Evolutionary conservation across 2,329 filamentous ascomycete genomes (phyloP), one percentile per base, ranked within the genome.

Genomic region (Aspergillus candidus): DNA sequence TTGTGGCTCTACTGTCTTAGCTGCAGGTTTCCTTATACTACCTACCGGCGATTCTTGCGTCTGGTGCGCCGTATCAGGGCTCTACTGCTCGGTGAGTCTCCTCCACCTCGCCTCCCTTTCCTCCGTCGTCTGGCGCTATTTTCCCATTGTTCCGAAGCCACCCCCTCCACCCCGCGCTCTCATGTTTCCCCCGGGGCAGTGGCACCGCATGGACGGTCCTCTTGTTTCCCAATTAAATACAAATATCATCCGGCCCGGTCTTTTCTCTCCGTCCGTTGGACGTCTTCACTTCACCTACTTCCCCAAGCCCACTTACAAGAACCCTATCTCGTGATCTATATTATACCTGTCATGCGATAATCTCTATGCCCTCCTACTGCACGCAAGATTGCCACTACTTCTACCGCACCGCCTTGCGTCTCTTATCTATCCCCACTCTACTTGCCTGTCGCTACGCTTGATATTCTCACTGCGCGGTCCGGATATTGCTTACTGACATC

Each of bases 311-410:
- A 46, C 40, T 42, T 35, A 32, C 49, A 39, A 39, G 41, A 22
- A 43, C 18, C 18, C 18, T 33, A 40, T 41, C 50, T 31, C 40
- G 48, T 47, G 43, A 45, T 43, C 44, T 22, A 39, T 37, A 41
- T 40, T 17, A 39, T 38, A 41, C 41, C 32, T 47, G 48, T 52
- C 50, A 54, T 58, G 71, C 69, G 76, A 74, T 76, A 73, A 56
- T 53, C 47, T 55, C 62, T 55, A 94, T 94, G 87, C 86, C 86
- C 74, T 69, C 77, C 59, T 91, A 88, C 68, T 94, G 75, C 69
- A 74, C 87, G 46, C 84, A 93, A 76, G 86, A 94, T 69, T 94
- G 86, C 62, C 88, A 94, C 67, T 94, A 94, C 72, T 94, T 94
- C 72, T 93, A 87, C 74, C 87, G 87, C 75, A 94, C 84, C 68